A percentile compares a stretch with the other conserved stretches of the same genome.
phyloP scores from a whole-genome alignment of 2,329 filamentous ascomycete species.

The Sporothrix curviconia region DNA sequence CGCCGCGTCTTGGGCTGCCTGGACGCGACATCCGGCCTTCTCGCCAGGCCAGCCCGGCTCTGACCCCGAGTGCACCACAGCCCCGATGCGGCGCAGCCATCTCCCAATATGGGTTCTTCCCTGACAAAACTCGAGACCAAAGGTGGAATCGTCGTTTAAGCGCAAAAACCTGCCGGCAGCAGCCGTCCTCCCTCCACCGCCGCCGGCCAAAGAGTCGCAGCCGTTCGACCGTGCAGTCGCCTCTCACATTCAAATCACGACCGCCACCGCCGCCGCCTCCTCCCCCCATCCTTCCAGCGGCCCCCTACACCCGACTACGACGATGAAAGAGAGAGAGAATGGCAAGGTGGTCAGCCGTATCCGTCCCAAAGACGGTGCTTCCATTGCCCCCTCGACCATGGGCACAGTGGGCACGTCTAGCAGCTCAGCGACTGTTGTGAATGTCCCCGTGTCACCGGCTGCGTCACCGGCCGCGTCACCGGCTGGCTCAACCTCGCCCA shows the following conservation, averaged over 20 bases:
- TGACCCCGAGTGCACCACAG: neutral
- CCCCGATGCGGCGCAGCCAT: conserved; percentile 9
- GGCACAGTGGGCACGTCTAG: neutral
- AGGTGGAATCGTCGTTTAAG: conserved; percentile 18
- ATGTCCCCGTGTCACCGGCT: conserved; percentile 39
- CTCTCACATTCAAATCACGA: neutral
- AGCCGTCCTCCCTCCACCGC: conserved; percentile 1
- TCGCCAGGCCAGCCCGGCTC: conserved; percentile 7
- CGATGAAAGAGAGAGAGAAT: conserved; percentile 33
- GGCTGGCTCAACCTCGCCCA: neutral
- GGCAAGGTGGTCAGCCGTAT: conserved; percentile 20
- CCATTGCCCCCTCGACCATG: neutral
- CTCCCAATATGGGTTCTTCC: conserved; percentile 24
- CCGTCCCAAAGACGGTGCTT: neutral
- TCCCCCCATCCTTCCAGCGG: conserved; percentile 24
- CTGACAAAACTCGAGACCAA: conserved; percentile 23
- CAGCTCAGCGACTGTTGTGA: conserved; percentile 22
- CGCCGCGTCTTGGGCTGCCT: conserved; percentile 19
- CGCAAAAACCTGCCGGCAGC: neutral
- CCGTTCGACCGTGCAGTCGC: neutral
- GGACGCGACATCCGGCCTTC: conserved; percentile 28
- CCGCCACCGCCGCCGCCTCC: conserved; percentile 1
- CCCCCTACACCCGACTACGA: conserved; percentile 46
- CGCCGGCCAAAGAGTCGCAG: conserved; percentile 11
- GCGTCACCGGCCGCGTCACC: conserved; percentile 34